Evolutionary conservation across 2,329 filamentous ascomycete species (phyloP).

Genomic region (Phoma sp.): DNA sequence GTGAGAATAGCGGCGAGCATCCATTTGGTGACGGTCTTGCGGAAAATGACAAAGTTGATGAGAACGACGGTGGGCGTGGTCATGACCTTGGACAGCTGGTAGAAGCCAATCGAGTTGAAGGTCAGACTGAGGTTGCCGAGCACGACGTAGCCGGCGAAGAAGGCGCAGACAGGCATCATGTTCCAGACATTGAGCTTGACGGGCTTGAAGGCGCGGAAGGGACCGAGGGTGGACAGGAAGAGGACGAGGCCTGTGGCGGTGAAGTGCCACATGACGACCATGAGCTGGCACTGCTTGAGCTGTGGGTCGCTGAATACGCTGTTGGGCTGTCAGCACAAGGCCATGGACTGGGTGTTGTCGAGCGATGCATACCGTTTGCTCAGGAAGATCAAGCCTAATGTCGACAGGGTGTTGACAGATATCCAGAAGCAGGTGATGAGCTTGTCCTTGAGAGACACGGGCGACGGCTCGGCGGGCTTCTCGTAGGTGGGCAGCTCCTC

Average conservation of each 20-base stretch:
- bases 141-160: slow-evolving; percentile 56
- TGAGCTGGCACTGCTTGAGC: slow-evolving; percentile 53
- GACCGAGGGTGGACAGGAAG: slow-evolving; percentile 50
- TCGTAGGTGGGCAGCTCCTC: slow-evolving; percentile 46
- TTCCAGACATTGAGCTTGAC: slow-evolving; percentile 52
- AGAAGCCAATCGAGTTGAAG: slow-evolving; percentile 56
- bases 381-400: slow-evolving; percentile 53
- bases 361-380: slow-evolving; percentile 51
- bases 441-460: slow-evolving; percentile 45
- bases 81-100: slow-evolving; percentile 58
- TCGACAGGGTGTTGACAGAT: slow-evolving; percentile 52
- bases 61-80: slow-evolving; percentile 56
- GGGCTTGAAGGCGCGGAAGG: slow-evolving; percentile 55
- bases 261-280: slow-evolving; percentile 58
- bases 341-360: neutral
- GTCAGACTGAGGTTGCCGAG: slow-evolving; percentile 55
- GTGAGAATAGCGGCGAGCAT: slow-evolving; percentile 52
- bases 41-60: slow-evolving; percentile 54
- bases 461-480: slow-evolving; percentile 34
- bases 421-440: slow-evolving; percentile 51
- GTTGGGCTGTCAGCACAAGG: slow-evolving; percentile 29
- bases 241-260: slow-evolving; percentile 53
- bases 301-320: slow-evolving; percentile 55
- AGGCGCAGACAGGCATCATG: slow-evolving; percentile 55
- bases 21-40: slow-evolving; percentile 50